Evolutionary conservation across 2,329 filamentous ascomycete species (phyloP).

Genomic region (Sporothrix euskadiensis): DNA sequence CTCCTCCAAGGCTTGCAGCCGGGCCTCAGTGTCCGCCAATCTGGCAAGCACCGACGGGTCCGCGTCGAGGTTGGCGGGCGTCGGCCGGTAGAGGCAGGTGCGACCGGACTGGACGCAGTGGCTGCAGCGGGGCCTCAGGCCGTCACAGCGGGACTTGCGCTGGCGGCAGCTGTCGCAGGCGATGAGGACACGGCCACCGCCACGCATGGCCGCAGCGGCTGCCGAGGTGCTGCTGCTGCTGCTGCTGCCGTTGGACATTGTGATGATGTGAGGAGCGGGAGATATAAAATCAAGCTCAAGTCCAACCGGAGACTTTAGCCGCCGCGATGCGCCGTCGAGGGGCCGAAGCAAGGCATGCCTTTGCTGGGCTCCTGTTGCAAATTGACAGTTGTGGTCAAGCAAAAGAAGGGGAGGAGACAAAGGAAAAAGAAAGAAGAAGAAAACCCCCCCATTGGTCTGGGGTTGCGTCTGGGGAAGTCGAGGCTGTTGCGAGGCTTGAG

Average conservation of each 20-base stretch:
- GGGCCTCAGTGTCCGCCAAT: not conserved
- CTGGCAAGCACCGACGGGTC: not conserved
- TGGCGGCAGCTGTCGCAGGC: slow-evolving; percentile 16
- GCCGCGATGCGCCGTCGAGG: not conserved
- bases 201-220: not conserved
- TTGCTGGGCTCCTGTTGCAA: not conserved
- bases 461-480: not conserved
- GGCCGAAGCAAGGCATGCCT: not conserved
- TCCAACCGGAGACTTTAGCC: not conserved
- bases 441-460: not conserved
- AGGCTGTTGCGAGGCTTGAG: not conserved
- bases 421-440: not conserved
- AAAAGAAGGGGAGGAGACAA: too few species aligned
- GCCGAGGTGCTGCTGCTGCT: not conserved
- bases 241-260: not conserved
- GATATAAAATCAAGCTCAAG: not conserved
- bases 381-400: not conserved
- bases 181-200: not conserved
- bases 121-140: slow-evolving; percentile 11
- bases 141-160: slow-evolving; percentile 17
- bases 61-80: not conserved
- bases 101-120: slow-evolving; percentile 14
- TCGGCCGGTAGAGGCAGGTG: slow-evolving; percentile 10
- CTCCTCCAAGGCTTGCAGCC: slow-evolving; percentile 6
- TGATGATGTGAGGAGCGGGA: too few species aligned